Percentiles rank a stretch among this genome's conserved stretches.
phyloP scores from a whole-genome alignment of 2,329 filamentous ascomycete genomes.

The Monilinia fructigena region DNA sequence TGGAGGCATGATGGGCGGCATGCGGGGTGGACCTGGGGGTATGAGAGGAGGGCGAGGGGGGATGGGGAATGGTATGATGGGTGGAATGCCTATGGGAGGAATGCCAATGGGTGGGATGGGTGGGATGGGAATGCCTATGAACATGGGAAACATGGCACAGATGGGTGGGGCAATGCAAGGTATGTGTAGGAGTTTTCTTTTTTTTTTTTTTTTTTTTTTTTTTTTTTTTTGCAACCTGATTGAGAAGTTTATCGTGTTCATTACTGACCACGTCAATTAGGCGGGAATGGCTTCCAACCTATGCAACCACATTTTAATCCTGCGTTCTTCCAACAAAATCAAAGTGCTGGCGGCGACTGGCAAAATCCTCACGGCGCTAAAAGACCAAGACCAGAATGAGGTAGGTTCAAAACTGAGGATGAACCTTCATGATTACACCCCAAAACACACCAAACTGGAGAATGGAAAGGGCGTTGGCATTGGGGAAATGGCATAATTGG shows the following conservation, averaged over 20 bases:
- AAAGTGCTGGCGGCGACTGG: conserved; percentile 53
- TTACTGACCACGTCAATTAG: conserved; percentile 29
- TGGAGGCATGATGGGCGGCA: conserved; percentile 52
- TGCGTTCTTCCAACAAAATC: conserved; percentile 63
- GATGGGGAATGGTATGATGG: conserved; percentile 46
- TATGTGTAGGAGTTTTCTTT: conserved; percentile 41
- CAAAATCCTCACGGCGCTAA: conserved; percentile 83
- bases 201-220: no score
- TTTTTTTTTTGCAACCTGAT: not conserved
- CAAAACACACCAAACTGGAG: not conserved
- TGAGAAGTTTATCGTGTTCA: not conserved
- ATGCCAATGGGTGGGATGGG: conserved; percentile 53
- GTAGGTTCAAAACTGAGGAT: not conserved
- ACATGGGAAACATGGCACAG: conserved; percentile 48
- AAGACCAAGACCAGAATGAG: conserved; percentile 67
- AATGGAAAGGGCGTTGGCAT: conserved; percentile 19
- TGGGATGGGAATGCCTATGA: conserved; percentile 41
- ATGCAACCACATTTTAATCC: conserved; percentile 71
- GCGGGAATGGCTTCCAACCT: conserved; percentile 59
- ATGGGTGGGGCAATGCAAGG: conserved; percentile 55
- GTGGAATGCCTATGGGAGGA: conserved; percentile 54
- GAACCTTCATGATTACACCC: not conserved
- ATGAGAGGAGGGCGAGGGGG: conserved; percentile 59
- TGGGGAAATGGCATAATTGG: conserved; percentile 12
- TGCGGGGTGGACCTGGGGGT: conserved; percentile 52